Base-by-base conservation (phyloP, 306 rosid genomes). In the Mucuna pruriens region DNA sequence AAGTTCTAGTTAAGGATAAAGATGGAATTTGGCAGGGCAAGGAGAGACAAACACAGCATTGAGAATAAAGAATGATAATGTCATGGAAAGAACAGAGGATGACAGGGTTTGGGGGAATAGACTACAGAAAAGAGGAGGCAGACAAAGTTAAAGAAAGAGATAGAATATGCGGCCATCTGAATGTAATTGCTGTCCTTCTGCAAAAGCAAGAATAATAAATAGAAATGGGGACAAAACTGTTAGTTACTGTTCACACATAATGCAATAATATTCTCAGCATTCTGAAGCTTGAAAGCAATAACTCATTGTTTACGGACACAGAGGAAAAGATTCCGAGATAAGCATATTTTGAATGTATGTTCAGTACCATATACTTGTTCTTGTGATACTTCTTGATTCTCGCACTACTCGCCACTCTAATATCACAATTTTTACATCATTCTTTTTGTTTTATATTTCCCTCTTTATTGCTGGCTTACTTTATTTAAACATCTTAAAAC, bases 251-350 rank as follows among this genome's bases (percentile, higher is more conserved):
- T 85, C 62, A 69, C 46, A 58, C 7, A 85, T 34, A 7, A 87
- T 79, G 80, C 54, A 67, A 25, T 60, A 51, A 77, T 86, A 64
- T 78, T 77, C 70, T 73, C 70, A 54, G 66, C 61, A 69, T 34
- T 70, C 42, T 54, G 74, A 72, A 48, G 39, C 63, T 71, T 76
- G 76, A 81, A 70, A 85, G 85, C 71, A 81, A 77, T 68, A 42
- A 84, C 58, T 29, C 74, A 45, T 83, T 55, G 45, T 68, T 64
- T 57, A 68, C 68, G 7, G 8, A 31, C 54, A 64, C 82, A 86
- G 78, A 82, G 71, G 77, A 65, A 83, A 81, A 88, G 89, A 90
- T 90, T 90, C 94, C 87, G 67, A 75, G 73, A 54, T 22, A 67
- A 84, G 90, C 91, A 88, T 86, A 80, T 84, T 84, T 85, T 85